Evolutionary conservation across 306 rosid species (phyloP), one percentile per base, ranked within the genome.

Genomic region (Rosa rugosa): DNA sequence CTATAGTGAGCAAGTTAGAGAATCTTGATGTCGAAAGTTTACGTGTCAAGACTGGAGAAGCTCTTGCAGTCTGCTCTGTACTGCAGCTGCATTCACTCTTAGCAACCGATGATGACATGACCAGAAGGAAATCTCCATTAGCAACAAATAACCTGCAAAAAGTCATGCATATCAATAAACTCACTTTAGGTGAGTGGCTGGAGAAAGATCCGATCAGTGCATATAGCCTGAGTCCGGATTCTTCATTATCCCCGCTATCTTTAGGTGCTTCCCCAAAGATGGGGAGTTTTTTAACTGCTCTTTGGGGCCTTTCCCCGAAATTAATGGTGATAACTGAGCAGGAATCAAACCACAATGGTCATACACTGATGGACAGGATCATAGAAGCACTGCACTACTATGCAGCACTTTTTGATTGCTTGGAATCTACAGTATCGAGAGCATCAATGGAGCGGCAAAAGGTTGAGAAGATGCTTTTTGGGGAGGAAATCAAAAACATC

Each of bases 1-100:
- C 90, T 9, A 34, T 89, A 13, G 90, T 92, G 27, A 85, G 95
- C 88, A 92, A 84, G 74, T 46, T 92, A 50, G 97, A 92, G 71
- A 87, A 88, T 74, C 92, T 94, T 47, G 89, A 91, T 49, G 74
- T 94, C 3, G 94, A 88, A 44, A 89, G 80, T 70, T 88, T 94
- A 88, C 87, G 85, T 47, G 90, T 94, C 25, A 89, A 86, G 85
- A 87, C 92, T 22, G 99, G 99, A 11, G 99, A 94, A 41, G 97
- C 97, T 31, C 85, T 94, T 67, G 97, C 97, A 9, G 87, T 94
- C 0, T 86, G 92, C 82, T 89, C 92, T 4, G 91, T 90, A 9
- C 93, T 94, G 69, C 93, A 89, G 77, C 87, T 94, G 53, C 99
- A 94, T 77, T 80, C 90, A 9, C 90, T 94, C 45, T 91, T 92